Evolutionary conservation across 495 filamentous ascomycete genomes (phyloP).

Genomic region (Staphylotrichum tortipilum): DNA sequence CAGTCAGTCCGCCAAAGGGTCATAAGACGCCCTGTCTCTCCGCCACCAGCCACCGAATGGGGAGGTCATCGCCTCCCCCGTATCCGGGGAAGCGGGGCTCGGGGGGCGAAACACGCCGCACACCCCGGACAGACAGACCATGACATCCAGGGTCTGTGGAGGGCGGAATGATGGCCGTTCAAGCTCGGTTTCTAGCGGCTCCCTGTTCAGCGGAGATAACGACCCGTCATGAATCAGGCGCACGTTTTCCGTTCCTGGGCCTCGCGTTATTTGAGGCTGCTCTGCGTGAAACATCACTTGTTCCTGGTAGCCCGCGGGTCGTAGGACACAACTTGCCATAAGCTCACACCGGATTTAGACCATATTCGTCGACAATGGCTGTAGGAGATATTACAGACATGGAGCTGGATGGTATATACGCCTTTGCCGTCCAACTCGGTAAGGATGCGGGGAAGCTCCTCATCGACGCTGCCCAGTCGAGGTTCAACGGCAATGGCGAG

Average conservation of each 20-base stretch:
- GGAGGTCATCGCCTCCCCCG: neutral
- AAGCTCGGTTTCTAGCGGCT: slow-evolving; percentile 15
- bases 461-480: slow-evolving; percentile 42
- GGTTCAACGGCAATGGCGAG: slow-evolving; percentile 26
- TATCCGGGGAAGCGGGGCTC: slow-evolving; percentile 1
- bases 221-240: neutral
- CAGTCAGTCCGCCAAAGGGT: too few relatives aligned
- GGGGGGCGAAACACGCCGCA: neutral
- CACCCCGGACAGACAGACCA: too few relatives aligned
- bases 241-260: neutral
- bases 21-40: too few relatives aligned
- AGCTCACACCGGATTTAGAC: neutral
- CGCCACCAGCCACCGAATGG: neutral
- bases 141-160: neutral
- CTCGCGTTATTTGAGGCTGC: neutral
- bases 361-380: slow-evolving; percentile 1
- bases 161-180: neutral
- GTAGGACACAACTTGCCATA: neutral
- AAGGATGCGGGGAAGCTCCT: slow-evolving; percentile 55
- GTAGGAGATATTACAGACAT: neutral
- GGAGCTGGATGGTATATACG: slow-evolving; percentile 52
- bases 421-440: slow-evolving; percentile 55
- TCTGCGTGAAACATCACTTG: neutral
- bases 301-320: neutral
- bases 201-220: neutral